phyloP scores from a whole-genome alignment of 176 grass and related monocot species.

The Pontederia crassipes region DNA sequence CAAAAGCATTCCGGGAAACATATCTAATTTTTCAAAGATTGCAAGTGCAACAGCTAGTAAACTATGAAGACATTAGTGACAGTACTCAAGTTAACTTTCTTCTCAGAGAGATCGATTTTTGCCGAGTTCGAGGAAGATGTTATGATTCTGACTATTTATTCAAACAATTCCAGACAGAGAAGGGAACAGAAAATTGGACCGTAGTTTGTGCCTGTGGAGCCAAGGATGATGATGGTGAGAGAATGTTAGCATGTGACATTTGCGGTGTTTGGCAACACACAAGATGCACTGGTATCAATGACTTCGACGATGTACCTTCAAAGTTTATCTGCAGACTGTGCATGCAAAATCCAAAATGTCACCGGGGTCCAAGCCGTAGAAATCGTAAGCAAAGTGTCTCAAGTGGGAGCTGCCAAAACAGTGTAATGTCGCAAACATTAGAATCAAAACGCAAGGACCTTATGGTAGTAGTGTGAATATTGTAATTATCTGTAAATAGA shows the following conservation, averaged over 20 bases:
- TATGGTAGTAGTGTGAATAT: too few relatives aligned
- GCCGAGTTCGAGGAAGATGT: constrained; percentile 31
- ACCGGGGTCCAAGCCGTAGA: background rate
- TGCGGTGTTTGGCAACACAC: constrained; percentile 75
- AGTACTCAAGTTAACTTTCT: constrained; percentile 47
- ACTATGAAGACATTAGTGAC: constrained; percentile 29
- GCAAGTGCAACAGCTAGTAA: constrained; percentile 39
- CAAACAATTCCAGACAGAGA: constrained; percentile 48
- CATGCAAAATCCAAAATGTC: constrained; percentile 10
- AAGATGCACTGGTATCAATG: constrained; percentile 57
- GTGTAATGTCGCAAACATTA: background rate
- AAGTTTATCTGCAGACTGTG: constrained; percentile 55
- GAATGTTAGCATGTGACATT: constrained; percentile 70
- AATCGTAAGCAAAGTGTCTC: background rate
- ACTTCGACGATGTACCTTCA: constrained; percentile 50
- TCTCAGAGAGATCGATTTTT: constrained; percentile 25
- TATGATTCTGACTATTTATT: constrained; percentile 20
- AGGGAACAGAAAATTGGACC: constrained; percentile 52
- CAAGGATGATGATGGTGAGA: constrained; percentile 68
- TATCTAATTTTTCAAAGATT: constrained; percentile 54
- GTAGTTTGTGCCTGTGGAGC: constrained; percentile 66
- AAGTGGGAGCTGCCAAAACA: background rate
- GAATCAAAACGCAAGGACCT: background rate
- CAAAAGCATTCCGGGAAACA: constrained; percentile 34
- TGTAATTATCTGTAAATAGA: too few relatives aligned